A percentile compares a stretch with the other conserved stretches of the same genome.
phyloP scores from a whole-genome alignment of 108 stramenopile species.

The Cyclotella kingstonii region DNA sequence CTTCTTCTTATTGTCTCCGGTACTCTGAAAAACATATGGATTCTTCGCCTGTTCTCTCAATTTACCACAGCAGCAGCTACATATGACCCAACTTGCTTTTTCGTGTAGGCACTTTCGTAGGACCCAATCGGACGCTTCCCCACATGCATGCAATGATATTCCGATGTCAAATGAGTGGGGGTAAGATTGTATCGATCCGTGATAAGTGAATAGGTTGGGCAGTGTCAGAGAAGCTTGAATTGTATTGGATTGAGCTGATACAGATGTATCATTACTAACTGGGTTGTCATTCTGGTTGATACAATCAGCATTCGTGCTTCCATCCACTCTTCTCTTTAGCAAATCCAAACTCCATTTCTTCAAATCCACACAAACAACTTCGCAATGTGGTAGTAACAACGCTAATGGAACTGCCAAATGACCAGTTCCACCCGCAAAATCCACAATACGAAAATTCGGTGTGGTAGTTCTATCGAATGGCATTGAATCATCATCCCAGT shows the following conservation, averaged over 20 bases:
- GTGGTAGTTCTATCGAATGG: not conserved
- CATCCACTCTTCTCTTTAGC: conserved; percentile 50
- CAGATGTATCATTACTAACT: no score
- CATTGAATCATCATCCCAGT: not conserved
- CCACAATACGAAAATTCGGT: conserved; percentile 57
- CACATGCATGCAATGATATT: conserved; percentile 69
- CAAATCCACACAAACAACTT: conserved; percentile 69
- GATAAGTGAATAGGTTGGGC: conserved; percentile 58
- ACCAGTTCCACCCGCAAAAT: conserved; percentile 77
- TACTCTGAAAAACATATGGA: conserved; percentile 75
- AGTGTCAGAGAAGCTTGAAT: conserved; percentile 17
- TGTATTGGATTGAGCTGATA: not conserved
- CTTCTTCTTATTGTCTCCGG: conserved; percentile 49
- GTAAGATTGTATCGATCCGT: conserved; percentile 59
- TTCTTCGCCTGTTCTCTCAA: conserved; percentile 36
- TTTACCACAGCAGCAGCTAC: conserved; percentile 81
- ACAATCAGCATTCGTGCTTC: not conserved
- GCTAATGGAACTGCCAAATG: conserved; percentile 70
- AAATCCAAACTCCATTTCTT: conserved; percentile 55
- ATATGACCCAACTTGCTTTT: conserved; percentile 50
- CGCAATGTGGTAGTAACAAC: conserved; percentile 54
- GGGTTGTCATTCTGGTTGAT: conserved; percentile 3
- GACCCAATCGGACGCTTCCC: conserved; percentile 72
- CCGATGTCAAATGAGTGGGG: conserved; percentile 55
- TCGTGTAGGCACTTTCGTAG: conserved; percentile 46